These are phyloP conservation scores for Chaetothyriales sp. DNA, from an alignment of 2,329 filamentous ascomycete species.

Conservation along the genomic window DNA sequence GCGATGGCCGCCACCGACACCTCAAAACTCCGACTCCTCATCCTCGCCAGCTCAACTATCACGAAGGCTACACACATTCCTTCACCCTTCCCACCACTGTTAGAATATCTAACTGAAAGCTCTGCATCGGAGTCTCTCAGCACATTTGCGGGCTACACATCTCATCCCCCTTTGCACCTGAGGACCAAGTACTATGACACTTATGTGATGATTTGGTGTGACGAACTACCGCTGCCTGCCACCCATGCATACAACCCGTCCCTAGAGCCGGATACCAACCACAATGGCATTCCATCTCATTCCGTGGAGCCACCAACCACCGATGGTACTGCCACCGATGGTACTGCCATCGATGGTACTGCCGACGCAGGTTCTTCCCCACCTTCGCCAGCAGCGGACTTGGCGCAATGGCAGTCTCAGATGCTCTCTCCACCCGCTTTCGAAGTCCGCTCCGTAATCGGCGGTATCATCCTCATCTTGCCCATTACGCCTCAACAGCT, in stretches of 20 bases:
- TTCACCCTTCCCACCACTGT: constrained; percentile 14
- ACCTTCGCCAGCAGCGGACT: background rate
- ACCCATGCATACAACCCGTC: background rate
- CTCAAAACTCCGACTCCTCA: constrained; percentile 15
- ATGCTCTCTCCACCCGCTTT: constrained; percentile 30
- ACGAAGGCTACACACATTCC: constrained; percentile 2
- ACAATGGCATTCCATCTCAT: background rate
- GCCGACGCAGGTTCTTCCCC: background rate
- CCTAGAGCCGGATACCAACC: background rate
- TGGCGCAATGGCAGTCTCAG: constrained; percentile 25
- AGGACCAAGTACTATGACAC: constrained; percentile 32
- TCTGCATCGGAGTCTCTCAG: constrained; percentile 10
- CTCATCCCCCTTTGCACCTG: constrained; percentile 29
- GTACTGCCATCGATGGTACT: background rate
- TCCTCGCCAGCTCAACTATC: constrained; percentile 11
- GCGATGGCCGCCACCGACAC: background rate
- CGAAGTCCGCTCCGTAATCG: constrained; percentile 33
- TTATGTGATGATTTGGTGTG: constrained; percentile 34
- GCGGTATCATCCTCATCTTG: constrained; percentile 29
- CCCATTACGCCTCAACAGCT: constrained; percentile 12
- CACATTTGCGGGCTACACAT: constrained; percentile 34
- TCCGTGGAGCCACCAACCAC: background rate
- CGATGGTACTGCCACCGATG: background rate
- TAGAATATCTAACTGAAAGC: constrained; percentile 12
- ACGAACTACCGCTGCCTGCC: constrained; percentile 25